These are phyloP conservation scores for Elasticomyces elasticus DNA, from an alignment of 495 filamentous ascomycete genomes.

Conservation along the genomic window DNA sequence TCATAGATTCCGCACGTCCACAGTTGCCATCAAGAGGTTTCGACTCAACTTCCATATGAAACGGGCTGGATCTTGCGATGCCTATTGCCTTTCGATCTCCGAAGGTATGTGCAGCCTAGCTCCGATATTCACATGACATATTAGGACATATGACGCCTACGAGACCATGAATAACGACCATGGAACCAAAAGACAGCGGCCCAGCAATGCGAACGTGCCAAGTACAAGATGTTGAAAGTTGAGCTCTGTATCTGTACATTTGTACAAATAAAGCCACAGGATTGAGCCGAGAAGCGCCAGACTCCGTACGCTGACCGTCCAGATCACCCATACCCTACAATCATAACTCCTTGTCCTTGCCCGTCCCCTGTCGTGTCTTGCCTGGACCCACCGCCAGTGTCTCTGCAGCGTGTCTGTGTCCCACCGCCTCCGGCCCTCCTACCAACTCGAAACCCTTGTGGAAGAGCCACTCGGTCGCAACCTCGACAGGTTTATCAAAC, in stretches of 20 bases:
- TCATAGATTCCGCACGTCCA: too few species aligned
- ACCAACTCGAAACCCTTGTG: conserved; percentile 62
- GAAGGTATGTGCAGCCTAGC: background rate
- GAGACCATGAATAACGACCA: too few species aligned
- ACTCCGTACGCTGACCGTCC: background rate
- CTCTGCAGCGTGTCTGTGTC: conserved; percentile 40
- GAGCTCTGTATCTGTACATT: background rate
- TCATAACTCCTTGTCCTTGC: conserved; percentile 35
- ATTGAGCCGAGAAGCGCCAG: background rate
- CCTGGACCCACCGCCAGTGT: conserved; percentile 27
- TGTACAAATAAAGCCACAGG: background rate
- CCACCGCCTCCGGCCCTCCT: conserved; percentile 54
- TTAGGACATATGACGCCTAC: too few species aligned
- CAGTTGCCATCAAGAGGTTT: too few species aligned
- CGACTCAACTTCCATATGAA: too few species aligned
- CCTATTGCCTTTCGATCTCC: too few species aligned
- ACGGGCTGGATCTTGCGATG: too few species aligned
- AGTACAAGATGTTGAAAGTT: too few species aligned
- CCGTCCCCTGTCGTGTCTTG: conserved; percentile 32
- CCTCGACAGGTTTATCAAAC: conserved; percentile 89
- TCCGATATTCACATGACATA: background rate
- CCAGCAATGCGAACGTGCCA: background rate
- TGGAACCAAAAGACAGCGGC: too few species aligned
- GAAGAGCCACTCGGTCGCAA: conserved; percentile 82
- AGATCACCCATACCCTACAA: background rate